A percentile compares a stretch with the other conserved stretches of the same genome.
Conservation (phyloP, 805 yeast species). For the Saccharomycopsis babjevae region DNA sequence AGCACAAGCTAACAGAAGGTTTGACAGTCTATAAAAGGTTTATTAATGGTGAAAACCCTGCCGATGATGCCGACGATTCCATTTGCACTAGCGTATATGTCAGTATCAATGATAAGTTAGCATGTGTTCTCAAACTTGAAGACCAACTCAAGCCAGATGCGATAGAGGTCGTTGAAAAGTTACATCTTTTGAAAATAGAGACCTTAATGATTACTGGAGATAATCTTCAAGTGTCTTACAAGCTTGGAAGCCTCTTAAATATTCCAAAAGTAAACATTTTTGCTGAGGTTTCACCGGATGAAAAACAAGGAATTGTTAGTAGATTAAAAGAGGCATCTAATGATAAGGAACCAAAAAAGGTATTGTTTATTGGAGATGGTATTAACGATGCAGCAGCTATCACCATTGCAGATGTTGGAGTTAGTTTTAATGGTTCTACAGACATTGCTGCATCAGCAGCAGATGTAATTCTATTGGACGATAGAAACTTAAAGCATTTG, state of each 20-base stretch:
- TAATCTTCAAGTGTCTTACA: constrained; percentile 46
- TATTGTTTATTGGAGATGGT: constrained; percentile 96
- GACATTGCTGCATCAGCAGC: constrained; percentile 98
- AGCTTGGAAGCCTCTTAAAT: constrained; percentile 58
- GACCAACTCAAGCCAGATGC: constrained; percentile 68
- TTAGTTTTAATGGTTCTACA: constrained; percentile 87
- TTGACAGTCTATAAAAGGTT: not conserved
- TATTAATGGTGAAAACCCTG: not conserved
- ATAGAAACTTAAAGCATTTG: constrained; percentile 27
- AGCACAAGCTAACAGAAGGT: not conserved
- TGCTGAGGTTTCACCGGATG: constrained; percentile 68
- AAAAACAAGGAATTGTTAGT: constrained; percentile 59
- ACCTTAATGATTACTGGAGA: constrained; percentile 94
- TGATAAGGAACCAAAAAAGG: constrained; percentile 20
- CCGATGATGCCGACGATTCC: not conserved
- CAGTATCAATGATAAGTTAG: constrained; percentile 42
- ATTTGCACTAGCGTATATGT: constrained; percentile 30
- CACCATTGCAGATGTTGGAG: constrained; percentile 78
- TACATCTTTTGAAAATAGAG: constrained; percentile 41
- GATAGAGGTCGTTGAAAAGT: constrained; percentile 42
- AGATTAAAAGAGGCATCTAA: constrained; percentile 34
- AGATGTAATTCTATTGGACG: constrained; percentile 66
- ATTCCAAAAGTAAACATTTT: constrained; percentile 54
- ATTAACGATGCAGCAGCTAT: constrained; percentile 96
- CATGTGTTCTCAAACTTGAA: constrained; percentile 56